phyloP scores from a whole-genome alignment of 352 stramenopile species.

The Phytophthora megakarya region DNA sequence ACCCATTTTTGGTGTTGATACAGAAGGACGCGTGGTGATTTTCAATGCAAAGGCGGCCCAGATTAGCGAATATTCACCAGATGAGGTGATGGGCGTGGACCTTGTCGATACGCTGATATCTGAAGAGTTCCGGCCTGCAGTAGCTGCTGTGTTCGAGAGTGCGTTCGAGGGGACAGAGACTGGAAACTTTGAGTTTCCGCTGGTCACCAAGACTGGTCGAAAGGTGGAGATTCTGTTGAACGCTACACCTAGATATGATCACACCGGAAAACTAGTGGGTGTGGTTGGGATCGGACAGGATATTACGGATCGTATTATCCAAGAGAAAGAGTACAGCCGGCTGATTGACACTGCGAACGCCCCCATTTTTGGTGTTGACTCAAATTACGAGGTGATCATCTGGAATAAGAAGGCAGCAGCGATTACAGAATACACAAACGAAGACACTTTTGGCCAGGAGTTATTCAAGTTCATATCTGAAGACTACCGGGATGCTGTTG shows the following conservation, averaged over 20 bases:
- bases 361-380: conserved; percentile 72
- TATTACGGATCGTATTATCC: conserved; percentile 63
- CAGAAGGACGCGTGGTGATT: conserved; percentile 52
- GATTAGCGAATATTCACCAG: conserved; percentile 74
- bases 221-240: conserved; percentile 60
- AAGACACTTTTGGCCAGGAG: conserved; percentile 79
- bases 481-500: conserved; percentile 64
- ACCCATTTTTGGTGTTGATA: conserved; percentile 87
- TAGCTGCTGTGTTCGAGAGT: conserved; percentile 55
- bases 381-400: conserved; percentile 65
- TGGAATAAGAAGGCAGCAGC: conserved; percentile 91
- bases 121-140: conserved; percentile 47
- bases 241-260: conserved; percentile 53
- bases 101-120: conserved; percentile 81
- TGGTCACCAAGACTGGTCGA: conserved; percentile 64
- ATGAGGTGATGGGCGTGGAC: conserved; percentile 85
- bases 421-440: conserved; percentile 81
- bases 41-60: conserved; percentile 87
- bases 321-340: conserved; percentile 69
- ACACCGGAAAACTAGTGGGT: conserved; percentile 53
- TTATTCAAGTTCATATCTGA: conserved; percentile 69
- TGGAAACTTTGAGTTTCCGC: conserved; percentile 58
- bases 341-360: conserved; percentile 74
- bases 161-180: conserved; percentile 58
- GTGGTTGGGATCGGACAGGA: conserved; percentile 65